Evolutionary conservation across 2,329 filamentous ascomycete species (phyloP).

Genomic region (Pyricularia grisea): DNA sequence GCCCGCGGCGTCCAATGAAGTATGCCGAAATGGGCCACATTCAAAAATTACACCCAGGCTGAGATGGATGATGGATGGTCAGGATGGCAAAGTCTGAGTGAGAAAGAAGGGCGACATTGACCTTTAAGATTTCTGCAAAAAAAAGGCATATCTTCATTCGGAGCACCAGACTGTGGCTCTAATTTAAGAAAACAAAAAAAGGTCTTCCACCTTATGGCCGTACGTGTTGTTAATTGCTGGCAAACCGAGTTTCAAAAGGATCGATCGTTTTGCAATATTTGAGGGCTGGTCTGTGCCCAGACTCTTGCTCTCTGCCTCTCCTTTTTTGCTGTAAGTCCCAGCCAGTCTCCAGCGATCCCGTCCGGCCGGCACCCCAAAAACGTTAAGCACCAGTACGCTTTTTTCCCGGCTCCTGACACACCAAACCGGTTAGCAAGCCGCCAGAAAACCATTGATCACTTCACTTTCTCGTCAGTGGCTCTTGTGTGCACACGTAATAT

Average conservation of each 20-base stretch:
- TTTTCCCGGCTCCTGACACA: constrained; percentile 1
- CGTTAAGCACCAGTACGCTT: background rate
- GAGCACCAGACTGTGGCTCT: background rate
- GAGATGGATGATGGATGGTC: background rate
- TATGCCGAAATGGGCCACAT: background rate
- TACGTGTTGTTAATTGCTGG: background rate
- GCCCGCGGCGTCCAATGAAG: background rate
- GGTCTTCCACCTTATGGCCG: background rate
- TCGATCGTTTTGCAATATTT: background rate
- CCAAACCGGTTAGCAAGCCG: background rate
- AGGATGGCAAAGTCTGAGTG: background rate
- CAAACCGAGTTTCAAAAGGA: background rate
- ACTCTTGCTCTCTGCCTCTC: background rate
- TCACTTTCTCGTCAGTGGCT: background rate
- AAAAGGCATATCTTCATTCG: background rate
- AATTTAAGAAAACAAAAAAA: background rate
- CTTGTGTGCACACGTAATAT: background rate
- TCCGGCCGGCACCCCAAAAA: background rate
- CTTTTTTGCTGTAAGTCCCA: constrained; percentile 3
- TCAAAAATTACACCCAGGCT: background rate
- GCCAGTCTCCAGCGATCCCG: background rate
- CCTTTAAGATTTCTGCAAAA: background rate
- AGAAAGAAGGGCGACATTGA: background rate
- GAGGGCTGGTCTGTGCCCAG: background rate
- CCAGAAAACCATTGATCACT: background rate